These are phyloP conservation scores for Fusarium dimerum DNA, from an alignment of 2,329 filamentous ascomycete genomes.

Conservation along the genomic window DNA sequence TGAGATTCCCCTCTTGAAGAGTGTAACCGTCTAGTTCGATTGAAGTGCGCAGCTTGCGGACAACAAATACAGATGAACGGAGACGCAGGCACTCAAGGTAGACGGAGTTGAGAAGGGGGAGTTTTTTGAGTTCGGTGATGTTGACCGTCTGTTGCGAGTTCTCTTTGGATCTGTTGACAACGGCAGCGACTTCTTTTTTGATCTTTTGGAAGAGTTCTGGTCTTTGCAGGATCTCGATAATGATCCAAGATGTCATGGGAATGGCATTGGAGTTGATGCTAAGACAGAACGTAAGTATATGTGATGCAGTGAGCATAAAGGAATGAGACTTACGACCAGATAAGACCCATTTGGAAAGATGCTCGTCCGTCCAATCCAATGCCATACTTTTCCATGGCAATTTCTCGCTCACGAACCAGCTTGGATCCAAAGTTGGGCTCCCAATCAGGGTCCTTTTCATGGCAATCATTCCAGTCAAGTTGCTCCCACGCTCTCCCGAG, in stretches of 20 bases:
- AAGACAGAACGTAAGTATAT: neutral
- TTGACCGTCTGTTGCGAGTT: constrained; percentile 3
- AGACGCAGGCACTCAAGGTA: constrained; percentile 25
- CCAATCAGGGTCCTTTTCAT: constrained; percentile 14
- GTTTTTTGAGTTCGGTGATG: constrained; percentile 15
- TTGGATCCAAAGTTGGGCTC: constrained; percentile 25
- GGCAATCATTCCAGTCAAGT: constrained; percentile 11
- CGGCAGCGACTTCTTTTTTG: constrained; percentile 11
- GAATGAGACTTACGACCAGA: constrained; percentile 17
- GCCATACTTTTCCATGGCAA: constrained; percentile 24
- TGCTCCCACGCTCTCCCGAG: constrained; percentile 15
- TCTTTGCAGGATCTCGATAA: constrained; percentile 23
- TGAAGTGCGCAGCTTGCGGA: constrained; percentile 22
- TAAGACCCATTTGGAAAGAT: constrained; percentile 26
- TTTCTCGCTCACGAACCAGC: constrained; percentile 23
- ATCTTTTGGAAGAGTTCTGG: constrained; percentile 19
- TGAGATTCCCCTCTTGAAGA: constrained; percentile 22
- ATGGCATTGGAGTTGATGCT: constrained; percentile 29
- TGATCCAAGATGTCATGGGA: constrained; percentile 25
- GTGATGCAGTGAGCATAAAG: neutral
- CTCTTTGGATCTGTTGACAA: constrained; percentile 1
- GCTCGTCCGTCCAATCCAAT: constrained; percentile 22
- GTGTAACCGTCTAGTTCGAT: constrained; percentile 25
- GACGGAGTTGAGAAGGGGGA: constrained; percentile 21
- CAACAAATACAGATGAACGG: constrained; percentile 22